A percentile compares a stretch with the other conserved stretches of the same genome.
Evolutionary conservation across 139 green algal species (phyloP).

Genomic region (Pleodorina starrii): DNA sequence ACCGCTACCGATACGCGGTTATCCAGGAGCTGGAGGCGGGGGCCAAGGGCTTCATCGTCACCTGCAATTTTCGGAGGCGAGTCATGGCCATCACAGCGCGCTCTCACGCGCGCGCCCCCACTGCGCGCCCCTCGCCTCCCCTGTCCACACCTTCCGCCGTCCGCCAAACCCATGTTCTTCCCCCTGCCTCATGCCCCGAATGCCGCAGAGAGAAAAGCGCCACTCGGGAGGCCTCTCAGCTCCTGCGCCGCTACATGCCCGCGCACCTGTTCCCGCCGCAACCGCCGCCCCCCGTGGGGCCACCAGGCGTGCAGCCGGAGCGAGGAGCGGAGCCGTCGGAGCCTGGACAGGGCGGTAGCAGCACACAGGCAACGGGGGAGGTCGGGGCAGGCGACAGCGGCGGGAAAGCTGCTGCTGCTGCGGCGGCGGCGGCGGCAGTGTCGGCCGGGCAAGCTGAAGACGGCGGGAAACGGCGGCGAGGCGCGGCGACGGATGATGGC

Average conservation of each 20-base stretch:
- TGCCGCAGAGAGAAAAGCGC: constrained; percentile 40
- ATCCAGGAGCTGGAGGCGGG: constrained; percentile 21
- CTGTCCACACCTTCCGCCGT: not conserved
- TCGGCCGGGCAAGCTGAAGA: not conserved
- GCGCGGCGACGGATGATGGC: not conserved
- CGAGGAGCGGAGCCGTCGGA: too few relatives aligned
- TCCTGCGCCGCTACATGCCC: constrained; percentile 29
- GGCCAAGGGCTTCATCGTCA: constrained; percentile 36
- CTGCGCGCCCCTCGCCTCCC: too few relatives aligned
- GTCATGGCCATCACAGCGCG: too few relatives aligned
- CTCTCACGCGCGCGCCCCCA: too few relatives aligned
- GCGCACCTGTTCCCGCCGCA: constrained; percentile 26
- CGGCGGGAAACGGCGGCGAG: not conserved
- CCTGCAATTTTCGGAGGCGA: constrained; percentile 24
- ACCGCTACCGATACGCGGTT: constrained; percentile 6
- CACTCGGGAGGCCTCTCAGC: not conserved
- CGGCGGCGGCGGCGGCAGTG: not conserved
- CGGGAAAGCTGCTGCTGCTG: too few relatives aligned
- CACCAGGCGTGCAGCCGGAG: too few relatives aligned
- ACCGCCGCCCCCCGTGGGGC: too few relatives aligned
- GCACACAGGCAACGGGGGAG: not conserved
- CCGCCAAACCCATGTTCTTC: not conserved
- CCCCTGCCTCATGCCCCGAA: not conserved
- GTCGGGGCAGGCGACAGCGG: not conserved
- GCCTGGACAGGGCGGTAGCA: too few relatives aligned